Evolutionary conservation across 495 filamentous ascomycete species (phyloP).

Genomic region (Diplogelasinospora grovesii): DNA sequence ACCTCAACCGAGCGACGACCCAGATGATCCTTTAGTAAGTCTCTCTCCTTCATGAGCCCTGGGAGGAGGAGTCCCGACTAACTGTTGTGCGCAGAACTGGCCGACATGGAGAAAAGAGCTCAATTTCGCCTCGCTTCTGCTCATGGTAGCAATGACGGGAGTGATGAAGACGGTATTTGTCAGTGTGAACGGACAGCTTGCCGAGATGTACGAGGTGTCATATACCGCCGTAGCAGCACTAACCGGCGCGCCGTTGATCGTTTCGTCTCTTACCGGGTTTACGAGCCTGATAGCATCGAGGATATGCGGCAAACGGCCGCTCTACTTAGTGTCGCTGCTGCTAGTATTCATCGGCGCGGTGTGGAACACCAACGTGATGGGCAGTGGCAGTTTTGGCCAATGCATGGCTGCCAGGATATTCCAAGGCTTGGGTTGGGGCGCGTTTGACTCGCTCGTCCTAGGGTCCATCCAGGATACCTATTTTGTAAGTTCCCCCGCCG

Average conservation of each 20-base stretch:
- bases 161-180: constrained; percentile 46
- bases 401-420: constrained; percentile 45
- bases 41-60: neutral
- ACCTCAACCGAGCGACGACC: constrained; percentile 43
- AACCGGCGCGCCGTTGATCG: constrained; percentile 42
- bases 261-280: constrained; percentile 39
- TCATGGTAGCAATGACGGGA: constrained; percentile 34
- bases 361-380: constrained; percentile 41
- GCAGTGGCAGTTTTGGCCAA: constrained; percentile 30
- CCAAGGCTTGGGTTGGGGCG: constrained; percentile 48
- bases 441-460: constrained; percentile 41
- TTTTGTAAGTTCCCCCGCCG: constrained; percentile 35
- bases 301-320: constrained; percentile 41
- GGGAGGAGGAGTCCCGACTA: neutral
- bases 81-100: constrained; percentile 38
- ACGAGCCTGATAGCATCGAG: constrained; percentile 31
- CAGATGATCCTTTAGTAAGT: constrained; percentile 42
- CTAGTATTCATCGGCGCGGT: constrained; percentile 38
- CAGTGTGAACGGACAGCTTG: constrained; percentile 37
- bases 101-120: constrained; percentile 42
- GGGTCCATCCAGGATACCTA: constrained; percentile 45
- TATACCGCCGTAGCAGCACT: constrained; percentile 40
- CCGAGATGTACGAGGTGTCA: constrained; percentile 30
- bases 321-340: constrained; percentile 36
- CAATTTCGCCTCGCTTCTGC: constrained; percentile 35